Evolutionary conservation across 768 basidiomycete species (phyloP).

Genomic region (Termitomyces sp.): DNA sequence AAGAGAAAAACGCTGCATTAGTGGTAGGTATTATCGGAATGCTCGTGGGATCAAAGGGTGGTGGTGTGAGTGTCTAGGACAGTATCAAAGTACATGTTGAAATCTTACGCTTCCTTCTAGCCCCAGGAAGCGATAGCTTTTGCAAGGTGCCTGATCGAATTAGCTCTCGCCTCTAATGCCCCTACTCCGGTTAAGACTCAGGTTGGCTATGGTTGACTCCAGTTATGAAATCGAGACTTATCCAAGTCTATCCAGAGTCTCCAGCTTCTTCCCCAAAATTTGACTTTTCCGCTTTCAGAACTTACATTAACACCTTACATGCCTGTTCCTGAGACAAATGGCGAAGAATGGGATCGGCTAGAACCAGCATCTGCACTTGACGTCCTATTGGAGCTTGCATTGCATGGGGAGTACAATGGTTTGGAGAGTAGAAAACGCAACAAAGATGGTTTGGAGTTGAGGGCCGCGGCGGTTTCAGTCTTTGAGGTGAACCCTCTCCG

Average conservation of each 20-base stretch:
- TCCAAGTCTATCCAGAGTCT: slow-evolving; percentile 29
- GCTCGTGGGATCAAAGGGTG: slow-evolving; percentile 70
- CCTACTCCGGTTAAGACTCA: slow-evolving; percentile 86
- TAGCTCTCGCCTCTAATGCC: slow-evolving; percentile 91
- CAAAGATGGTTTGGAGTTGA: slow-evolving; percentile 67
- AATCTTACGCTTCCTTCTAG: slow-evolving; percentile 25
- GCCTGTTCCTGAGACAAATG: slow-evolving; percentile 76
- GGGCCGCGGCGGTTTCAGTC: slow-evolving; percentile 71
- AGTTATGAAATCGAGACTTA: neutral
- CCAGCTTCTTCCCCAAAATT: slow-evolving; percentile 39
- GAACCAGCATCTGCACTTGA: slow-evolving; percentile 79
- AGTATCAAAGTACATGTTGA: neutral
- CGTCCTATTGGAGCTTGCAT: slow-evolving; percentile 71
- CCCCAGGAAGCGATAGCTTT: slow-evolving; percentile 52
- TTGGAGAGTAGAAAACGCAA: slow-evolving; percentile 49
- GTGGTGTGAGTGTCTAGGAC: slow-evolving; percentile 39
- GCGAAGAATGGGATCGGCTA: slow-evolving; percentile 90
- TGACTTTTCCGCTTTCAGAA: slow-evolving; percentile 59
- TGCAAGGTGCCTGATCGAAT: slow-evolving; percentile 78
- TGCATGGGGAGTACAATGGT: slow-evolving; percentile 89
- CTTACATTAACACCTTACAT: slow-evolving; percentile 69
- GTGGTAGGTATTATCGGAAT: slow-evolving; percentile 83
- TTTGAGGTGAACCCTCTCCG: slow-evolving; percentile 61
- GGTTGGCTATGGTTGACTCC: slow-evolving; percentile 32
- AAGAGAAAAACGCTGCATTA: slow-evolving; percentile 73